Evolutionary conservation across 2,329 filamentous ascomycete species (phyloP), one percentile per base, ranked within the genome.

Genomic region (Cordyceps tenuipes): DNA sequence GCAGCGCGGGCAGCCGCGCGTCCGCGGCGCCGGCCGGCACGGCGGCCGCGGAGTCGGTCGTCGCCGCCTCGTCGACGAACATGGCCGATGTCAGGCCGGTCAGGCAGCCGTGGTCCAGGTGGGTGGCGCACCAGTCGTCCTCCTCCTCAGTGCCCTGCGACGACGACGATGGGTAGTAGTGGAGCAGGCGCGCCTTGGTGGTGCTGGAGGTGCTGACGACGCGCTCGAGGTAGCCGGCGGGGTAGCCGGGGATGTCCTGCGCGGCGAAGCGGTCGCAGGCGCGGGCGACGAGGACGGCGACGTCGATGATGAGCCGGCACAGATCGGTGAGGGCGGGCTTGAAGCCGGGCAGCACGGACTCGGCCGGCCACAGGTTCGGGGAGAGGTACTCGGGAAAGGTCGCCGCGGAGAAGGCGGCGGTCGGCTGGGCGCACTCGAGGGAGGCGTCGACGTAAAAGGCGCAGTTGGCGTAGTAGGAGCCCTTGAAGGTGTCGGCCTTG

Each of bases 141-240:
- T 91, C 87, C 58, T 64, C 73, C 64, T 63, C 73, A 10, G 71
- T 69, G 23, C 73, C 76, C 69, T 80, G 80, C 1, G n/a, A n/a
- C n/a, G n/a, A n/a, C n/a, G n/a, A n/a, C n/a, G n/a, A n/a, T n/a
- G 93, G 93, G 67, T 92, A 97, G 74, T 99, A 99, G 75, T 99
- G 94, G 66, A 97, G 76, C 31, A 99, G 78, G 13, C 94, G 81
- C 1, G 94, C 94, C 74, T 99, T 97, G 43, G 91, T 96, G 0
- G 89, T 95, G 39, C 86, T 87, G 53, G 91, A 96, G 0, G 85
- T 88, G 71, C 85, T 84, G 52, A 99, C 93, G 6, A 97, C 89
- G 58, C 85, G 84, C 75, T 97, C 91, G 4, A 99, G 79, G 69
- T 95, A 97, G 0, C 88, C 89, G 4, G 75, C 69, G 52, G 84